These are phyloP conservation scores for Trichoderma erinaceum DNA, from an alignment of 495 filamentous ascomycete genomes.

Conservation along the genomic window DNA sequence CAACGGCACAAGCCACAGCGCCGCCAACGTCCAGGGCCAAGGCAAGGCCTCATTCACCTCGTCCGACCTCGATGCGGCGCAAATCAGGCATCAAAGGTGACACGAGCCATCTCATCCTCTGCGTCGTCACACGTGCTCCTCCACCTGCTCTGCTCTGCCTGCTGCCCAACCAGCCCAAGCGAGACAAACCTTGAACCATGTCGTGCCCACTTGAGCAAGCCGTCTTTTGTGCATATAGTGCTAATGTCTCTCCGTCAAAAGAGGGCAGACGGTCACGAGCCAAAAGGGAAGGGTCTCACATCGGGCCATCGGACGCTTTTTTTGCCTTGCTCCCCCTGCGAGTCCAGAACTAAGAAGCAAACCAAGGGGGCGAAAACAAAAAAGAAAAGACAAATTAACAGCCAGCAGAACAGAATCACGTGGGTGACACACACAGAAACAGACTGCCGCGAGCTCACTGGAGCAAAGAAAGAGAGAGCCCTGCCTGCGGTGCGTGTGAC, in stretches of 20 bases:
- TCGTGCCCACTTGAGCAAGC: constrained; percentile 9
- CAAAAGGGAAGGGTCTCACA: background rate
- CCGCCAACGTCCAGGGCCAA: background rate
- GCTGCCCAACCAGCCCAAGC: constrained; percentile 8
- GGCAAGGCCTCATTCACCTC: background rate
- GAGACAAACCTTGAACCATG: constrained; percentile 8
- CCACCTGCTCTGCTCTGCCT: background rate
- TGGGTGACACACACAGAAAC: constrained; percentile 5
- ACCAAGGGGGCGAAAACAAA: background rate
- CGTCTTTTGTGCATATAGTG: background rate
- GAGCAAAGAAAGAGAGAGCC: constrained; percentile 9
- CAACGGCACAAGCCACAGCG: background rate
- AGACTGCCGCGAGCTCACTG: background rate
- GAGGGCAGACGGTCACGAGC: constrained; percentile 2
- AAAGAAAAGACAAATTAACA: background rate
- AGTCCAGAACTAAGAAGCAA: background rate
- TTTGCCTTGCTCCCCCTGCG: background rate
- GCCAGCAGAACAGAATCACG: background rate
- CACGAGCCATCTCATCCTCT: background rate
- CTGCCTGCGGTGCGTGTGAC: background rate
- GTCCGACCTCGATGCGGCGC: background rate
- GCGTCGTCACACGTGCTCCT: constrained; percentile 4
- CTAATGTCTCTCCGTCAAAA: background rate
- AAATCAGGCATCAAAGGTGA: constrained; percentile 10
- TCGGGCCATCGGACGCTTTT: background rate